Evolutionary conservation across 208 protist species (phyloP), one percentile per base, ranked within the genome.

Genomic region (Wallacemonas rigidus): DNA sequence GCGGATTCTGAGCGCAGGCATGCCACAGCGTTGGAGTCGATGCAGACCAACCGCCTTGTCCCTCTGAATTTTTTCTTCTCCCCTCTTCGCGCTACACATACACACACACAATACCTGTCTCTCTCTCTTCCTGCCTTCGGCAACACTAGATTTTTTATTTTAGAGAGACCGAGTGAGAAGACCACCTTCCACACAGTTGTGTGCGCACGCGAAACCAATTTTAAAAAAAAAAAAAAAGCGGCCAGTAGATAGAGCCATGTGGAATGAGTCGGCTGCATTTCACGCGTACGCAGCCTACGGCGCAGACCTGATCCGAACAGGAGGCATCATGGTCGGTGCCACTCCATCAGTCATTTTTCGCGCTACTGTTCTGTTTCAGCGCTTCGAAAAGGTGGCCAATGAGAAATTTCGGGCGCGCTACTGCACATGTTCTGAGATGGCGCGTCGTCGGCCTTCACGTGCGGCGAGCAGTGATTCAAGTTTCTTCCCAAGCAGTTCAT

Each of bases 241-340:
- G 26, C 0, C 26, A 26, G 26, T 26, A 26, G 26, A 26, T 26
- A 26, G 26, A 11, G 41, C 17, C 15, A 87, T 83, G 74, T 56
- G 57, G 58, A 36, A 71, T 3, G 69, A 84, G 63, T 40, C 72
- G 8, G 76, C 63, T 12, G 79, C 79, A 6, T 72, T 75, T 2
- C 53, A 77, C 3, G 79, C 75, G 44, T 93, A 91, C 77, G 72
- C 56, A 56, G 81, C 83, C 3, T 95, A 96, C 62, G 88, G 86
- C 14, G 88, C 82, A 1, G 92, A 96, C 65, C 76, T 96, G 15
- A 89, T 95, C 55, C 86, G 92, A 14, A 93, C 86, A 0, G 82
- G 69, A 3, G 87, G 89, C 41, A 53, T 88, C 26, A 67, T 95
- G 14, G 53, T 93, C 17, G 77, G 73, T 64, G 89, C 82, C 9